A percentile compares a stretch with the other conserved stretches of the same genome.
phyloP scores from a whole-genome alignment of 176 grass and related monocot species.

The Thinopyrum elongatum region DNA sequence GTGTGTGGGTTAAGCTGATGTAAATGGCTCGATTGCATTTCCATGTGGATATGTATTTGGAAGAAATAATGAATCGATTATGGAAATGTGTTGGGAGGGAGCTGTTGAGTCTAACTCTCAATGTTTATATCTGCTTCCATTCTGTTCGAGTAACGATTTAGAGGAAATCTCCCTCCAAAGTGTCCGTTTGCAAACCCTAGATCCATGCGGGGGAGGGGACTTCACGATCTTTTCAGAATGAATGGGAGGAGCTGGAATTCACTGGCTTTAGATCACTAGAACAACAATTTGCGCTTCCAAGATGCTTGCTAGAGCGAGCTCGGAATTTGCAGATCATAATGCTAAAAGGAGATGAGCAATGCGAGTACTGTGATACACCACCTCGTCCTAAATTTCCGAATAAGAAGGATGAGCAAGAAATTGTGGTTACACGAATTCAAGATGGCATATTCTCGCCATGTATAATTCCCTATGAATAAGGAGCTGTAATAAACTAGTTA shows the following conservation, averaged over 20 bases:
- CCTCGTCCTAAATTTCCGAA: not conserved
- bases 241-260: not conserved
- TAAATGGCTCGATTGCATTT: conserved; percentile 26
- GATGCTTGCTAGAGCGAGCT: not conserved
- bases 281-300: not conserved
- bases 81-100: not conserved
- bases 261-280: not conserved
- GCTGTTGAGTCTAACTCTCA: not conserved
- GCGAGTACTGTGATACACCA: not conserved
- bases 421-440: not conserved
- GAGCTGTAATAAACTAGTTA: too few species aligned
- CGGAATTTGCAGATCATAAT: not conserved
- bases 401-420: not conserved
- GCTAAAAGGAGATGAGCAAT: not conserved
- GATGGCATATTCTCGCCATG: not conserved
- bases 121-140: not conserved
- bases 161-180: not conserved
- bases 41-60: conserved; percentile 18
- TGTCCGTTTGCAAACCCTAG: too few species aligned
- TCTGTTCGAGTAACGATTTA: not conserved
- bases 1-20: conserved; percentile 5
- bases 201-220: too few species aligned
- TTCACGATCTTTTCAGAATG: too few species aligned
- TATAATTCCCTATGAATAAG: not conserved
- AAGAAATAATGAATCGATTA: not conserved